Conservation (phyloP, 2,329 filamentous ascomycete species). For the Apiospora hydei region DNA sequence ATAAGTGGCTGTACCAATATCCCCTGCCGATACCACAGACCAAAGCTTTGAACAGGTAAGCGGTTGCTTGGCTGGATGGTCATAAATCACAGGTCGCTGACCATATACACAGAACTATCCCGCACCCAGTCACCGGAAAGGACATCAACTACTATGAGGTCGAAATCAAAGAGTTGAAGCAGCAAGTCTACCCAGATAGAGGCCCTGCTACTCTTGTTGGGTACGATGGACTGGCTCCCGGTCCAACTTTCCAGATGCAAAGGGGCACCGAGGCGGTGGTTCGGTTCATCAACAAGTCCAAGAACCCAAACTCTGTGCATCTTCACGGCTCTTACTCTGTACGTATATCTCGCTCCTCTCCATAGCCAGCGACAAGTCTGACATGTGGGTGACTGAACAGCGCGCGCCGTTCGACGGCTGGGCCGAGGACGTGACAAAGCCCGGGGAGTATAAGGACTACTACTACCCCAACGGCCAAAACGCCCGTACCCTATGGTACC, state of each 20-base stretch:
- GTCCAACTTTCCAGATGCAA: slow-evolving; percentile 58
- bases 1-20: slow-evolving; percentile 24
- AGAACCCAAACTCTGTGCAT: slow-evolving; percentile 56
- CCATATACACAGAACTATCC: slow-evolving; percentile 37
- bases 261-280: slow-evolving; percentile 60
- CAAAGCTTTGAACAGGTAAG: slow-evolving; percentile 19
- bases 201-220: slow-evolving; percentile 46
- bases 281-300: slow-evolving; percentile 59
- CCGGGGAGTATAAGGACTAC: slow-evolving; percentile 63
- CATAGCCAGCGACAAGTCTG: not conserved
- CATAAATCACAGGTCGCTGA: not conserved
- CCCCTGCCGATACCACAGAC: slow-evolving; percentile 23
- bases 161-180: slow-evolving; percentile 43
- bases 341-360: not conserved
- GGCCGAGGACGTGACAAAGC: slow-evolving; percentile 59
- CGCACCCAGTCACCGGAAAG: slow-evolving; percentile 45
- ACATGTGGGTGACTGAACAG: not conserved
- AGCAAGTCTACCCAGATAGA: slow-evolving; percentile 48
- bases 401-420: slow-evolving; percentile 59
- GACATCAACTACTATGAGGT: slow-evolving; percentile 47
- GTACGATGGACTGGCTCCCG: slow-evolving; percentile 62
- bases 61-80: not conserved
- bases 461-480: slow-evolving; percentile 65
- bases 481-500: slow-evolving; percentile 64
- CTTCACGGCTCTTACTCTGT: slow-evolving; percentile 60